Evolutionary conservation across 495 filamentous ascomycete species (phyloP), one percentile per base, ranked within the genome.

Genomic region (Talaromyces wortmannii): DNA sequence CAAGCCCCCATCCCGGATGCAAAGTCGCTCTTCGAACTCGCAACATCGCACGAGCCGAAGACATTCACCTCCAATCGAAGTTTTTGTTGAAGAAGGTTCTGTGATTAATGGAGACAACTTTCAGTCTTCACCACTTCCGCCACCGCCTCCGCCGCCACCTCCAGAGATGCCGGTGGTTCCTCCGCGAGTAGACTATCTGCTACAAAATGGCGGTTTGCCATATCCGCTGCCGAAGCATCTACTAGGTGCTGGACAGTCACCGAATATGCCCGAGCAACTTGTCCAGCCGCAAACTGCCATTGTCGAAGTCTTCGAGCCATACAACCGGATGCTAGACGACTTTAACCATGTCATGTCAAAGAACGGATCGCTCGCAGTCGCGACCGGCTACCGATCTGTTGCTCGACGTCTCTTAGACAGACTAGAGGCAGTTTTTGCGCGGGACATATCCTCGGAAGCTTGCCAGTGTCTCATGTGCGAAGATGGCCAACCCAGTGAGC

Each of bases 391-490:
- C 69, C 83, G 87, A 49, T 96, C 92, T 6, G 86, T 97, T 40
- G 95, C 95, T n/a, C 84, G 95, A 2, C 82, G 91, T 40, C 68
- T 97, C 23, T 79, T 97, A n/a, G 94, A 99, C 64, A 85, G 92
- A 51, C 73, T 99, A 11, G 94, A 96, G 63, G 85, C 89, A 29
- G 90, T 99, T 13, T 97, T 99, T 67, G 88, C 90, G 17, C 79
- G 95, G 48, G 91, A 97, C 60, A 86, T 99, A 33, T 88, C 89
- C 0, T 85, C 84, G 0, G 85, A 96, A 56, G 84, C 80, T 3
- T 97, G 92, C 66, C 68, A 69, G 17, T 92, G 92, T 67, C 68
- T 88, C 47, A 87, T 96, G 76, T 97, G 92, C 61, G 78, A 88
- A 43, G 78, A 78, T 29, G 78, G 75, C 5, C 71, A 78, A 16